Evolutionary conservation across 371 early-diverging fungal species (phyloP).

Genomic region (Cokeromyces recurvatus): DNA sequence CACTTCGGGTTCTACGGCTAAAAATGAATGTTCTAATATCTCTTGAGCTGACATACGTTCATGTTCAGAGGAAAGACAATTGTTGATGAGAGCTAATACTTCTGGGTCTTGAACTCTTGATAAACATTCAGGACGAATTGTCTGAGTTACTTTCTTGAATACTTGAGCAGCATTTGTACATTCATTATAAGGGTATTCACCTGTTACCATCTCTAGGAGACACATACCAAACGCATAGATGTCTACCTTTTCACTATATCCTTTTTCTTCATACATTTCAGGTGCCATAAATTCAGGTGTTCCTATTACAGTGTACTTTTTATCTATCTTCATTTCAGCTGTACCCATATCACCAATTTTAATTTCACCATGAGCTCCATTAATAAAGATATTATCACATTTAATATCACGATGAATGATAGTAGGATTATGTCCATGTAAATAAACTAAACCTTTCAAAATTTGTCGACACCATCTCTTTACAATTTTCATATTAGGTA

Average conservation of each 20-base stretch:
- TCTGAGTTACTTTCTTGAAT: constrained; percentile 74
- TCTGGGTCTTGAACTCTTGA: constrained; percentile 66
- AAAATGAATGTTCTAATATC: constrained; percentile 80
- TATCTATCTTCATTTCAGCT: constrained; percentile 58
- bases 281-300: constrained; percentile 22
- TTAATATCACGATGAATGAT: constrained; percentile 89
- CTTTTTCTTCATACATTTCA: constrained; percentile 69
- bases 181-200: constrained; percentile 73
- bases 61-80: constrained; percentile 65
- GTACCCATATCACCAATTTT: constrained; percentile 91
- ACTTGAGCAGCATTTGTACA: constrained; percentile 78
- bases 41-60: constrained; percentile 71
- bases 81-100: constrained; percentile 68
- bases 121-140: constrained; percentile 62
- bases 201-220: constrained; percentile 73
- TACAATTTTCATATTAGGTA: constrained; percentile 73
- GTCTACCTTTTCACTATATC: constrained; percentile 72
- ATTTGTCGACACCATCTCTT: constrained; percentile 81
- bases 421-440: constrained; percentile 78
- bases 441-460: constrained; percentile 76
- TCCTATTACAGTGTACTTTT: constrained; percentile 72
- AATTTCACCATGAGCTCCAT: constrained; percentile 83
- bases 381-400: constrained; percentile 87
- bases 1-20: constrained; percentile 70
- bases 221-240: constrained; percentile 86